Conservation (phyloP, 2,329 filamentous ascomycete species). For the Bimuria novae-zelandiae region DNA sequence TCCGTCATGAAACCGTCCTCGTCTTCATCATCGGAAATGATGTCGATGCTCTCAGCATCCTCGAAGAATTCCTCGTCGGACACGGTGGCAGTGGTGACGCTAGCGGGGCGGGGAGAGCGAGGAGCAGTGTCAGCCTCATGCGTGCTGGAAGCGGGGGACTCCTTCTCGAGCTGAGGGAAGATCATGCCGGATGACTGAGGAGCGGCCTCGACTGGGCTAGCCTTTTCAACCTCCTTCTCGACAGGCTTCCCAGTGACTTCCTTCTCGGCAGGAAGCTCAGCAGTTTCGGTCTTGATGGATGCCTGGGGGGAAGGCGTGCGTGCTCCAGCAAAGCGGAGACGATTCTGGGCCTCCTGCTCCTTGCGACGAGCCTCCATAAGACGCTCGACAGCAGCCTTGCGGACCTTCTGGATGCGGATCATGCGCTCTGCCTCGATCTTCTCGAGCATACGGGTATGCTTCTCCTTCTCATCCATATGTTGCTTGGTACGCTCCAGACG, state of each 20-base stretch:
- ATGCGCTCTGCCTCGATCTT: slow-evolving; percentile 31
- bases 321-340: slow-evolving; percentile 33
- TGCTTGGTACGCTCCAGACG: slow-evolving; percentile 32
- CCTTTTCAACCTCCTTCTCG: slow-evolving; percentile 35
- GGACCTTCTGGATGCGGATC: slow-evolving; percentile 33
- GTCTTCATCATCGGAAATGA: slow-evolving; percentile 59
- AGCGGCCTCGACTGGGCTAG: slow-evolving; percentile 17
- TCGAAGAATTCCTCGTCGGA: slow-evolving; percentile 60
- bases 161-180: slow-evolving; percentile 94
- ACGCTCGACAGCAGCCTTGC: slow-evolving; percentile 41
- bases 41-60: slow-evolving; percentile 62
- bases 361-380: slow-evolving; percentile 38
- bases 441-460: slow-evolving; percentile 15
- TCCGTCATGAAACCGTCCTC: slow-evolving; percentile 89
- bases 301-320: slow-evolving; percentile 28
- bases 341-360: slow-evolving; percentile 37
- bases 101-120: slow-evolving; percentile 28
- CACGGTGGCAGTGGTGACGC: slow-evolving; percentile 39
- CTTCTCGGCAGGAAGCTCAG: slow-evolving; percentile 43
- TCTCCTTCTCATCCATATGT: slow-evolving; percentile 15
- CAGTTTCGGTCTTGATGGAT: slow-evolving; percentile 23
- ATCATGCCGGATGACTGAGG: slow-evolving; percentile 70
- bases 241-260: slow-evolving; percentile 19
- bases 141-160: slow-evolving; percentile 82
- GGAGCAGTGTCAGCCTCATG: slow-evolving; percentile 61